Conservation (phyloP, 176 grass and related monocot genomes). For the Aegilops tauschii region DNA sequence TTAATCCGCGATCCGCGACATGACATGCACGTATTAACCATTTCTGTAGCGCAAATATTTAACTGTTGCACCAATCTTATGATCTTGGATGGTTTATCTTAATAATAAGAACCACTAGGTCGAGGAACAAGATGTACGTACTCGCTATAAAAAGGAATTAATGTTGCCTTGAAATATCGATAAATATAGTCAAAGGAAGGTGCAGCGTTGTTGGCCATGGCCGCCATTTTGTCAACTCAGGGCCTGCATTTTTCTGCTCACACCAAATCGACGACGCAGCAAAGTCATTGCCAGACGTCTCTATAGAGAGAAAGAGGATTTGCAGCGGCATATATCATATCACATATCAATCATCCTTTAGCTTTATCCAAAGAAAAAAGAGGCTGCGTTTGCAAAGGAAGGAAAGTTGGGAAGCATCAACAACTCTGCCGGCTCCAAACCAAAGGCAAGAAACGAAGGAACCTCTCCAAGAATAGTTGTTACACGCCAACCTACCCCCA, state of each 20-base stretch:
- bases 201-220: background rate
- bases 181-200: slow-evolving; percentile 11
- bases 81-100: background rate
- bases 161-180: slow-evolving; percentile 18
- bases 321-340: background rate
- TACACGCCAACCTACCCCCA: slow-evolving; percentile 5
- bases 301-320: background rate
- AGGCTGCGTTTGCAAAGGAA: background rate
- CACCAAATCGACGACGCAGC: background rate
- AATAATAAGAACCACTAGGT: background rate
- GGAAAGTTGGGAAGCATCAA: slow-evolving; percentile 11
- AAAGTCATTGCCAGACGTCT: background rate
- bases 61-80: background rate
- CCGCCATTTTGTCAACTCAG: slow-evolving; percentile 17
- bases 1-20: background rate
- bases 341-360: background rate
- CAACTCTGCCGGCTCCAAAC: slow-evolving; percentile 2
- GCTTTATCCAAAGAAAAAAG: slow-evolving; percentile 4
- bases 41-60: background rate
- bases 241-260: slow-evolving; percentile 21
- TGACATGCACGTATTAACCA: background rate
- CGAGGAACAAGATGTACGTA: background rate
- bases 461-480: slow-evolving; percentile 15
- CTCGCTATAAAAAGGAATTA: background rate
- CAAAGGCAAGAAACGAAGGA: slow-evolving; percentile 15